phyloP scores from a whole-genome alignment of 2,329 filamentous ascomycete genomes.

The Lachnellula occidentalis region DNA sequence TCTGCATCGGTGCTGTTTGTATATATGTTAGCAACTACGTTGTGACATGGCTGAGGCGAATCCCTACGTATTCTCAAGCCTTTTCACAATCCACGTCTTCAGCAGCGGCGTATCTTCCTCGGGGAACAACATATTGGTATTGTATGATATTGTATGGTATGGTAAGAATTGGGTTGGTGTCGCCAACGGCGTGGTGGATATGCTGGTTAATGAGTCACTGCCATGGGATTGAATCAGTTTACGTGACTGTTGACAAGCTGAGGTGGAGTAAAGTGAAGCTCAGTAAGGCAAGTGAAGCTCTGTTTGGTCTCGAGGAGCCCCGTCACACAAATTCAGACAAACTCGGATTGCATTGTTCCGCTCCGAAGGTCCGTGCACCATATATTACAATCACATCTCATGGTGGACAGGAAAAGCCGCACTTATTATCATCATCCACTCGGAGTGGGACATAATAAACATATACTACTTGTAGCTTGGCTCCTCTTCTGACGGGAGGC shows the following conservation, averaged over 20 bases:
- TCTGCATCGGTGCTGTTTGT: slow-evolving; percentile 68
- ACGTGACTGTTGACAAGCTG: not conserved
- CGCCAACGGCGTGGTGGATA: slow-evolving; percentile 1
- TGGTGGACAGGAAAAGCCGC: too few species aligned
- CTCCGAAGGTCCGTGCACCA: not conserved
- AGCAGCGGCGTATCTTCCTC: slow-evolving; percentile 58
- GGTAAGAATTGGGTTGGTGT: not conserved
- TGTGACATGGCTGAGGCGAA: not conserved
- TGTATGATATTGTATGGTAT: not conserved
- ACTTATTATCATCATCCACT: too few species aligned
- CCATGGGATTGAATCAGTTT: not conserved
- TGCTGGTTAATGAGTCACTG: slow-evolving; percentile 2
- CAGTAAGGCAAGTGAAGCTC: not conserved
- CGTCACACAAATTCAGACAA: not conserved
- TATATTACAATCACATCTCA: too few species aligned
- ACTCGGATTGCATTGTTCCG: not conserved
- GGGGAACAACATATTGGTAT: slow-evolving; percentile 50
- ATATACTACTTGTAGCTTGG: too few species aligned
- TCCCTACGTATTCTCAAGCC: slow-evolving; percentile 65
- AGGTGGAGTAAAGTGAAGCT: not conserved
- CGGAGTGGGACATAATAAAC: too few species aligned
- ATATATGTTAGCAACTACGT: slow-evolving; percentile 6
- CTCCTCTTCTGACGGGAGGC: too few species aligned
- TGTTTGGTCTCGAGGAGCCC: not conserved
- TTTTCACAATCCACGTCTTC: slow-evolving; percentile 73